A percentile compares a stretch with the other conserved stretches of the same genome.
These are phyloP conservation scores for Zoysia japonica DNA, from an alignment of 176 grass and related monocot genomes.

Conservation along the genomic window DNA sequence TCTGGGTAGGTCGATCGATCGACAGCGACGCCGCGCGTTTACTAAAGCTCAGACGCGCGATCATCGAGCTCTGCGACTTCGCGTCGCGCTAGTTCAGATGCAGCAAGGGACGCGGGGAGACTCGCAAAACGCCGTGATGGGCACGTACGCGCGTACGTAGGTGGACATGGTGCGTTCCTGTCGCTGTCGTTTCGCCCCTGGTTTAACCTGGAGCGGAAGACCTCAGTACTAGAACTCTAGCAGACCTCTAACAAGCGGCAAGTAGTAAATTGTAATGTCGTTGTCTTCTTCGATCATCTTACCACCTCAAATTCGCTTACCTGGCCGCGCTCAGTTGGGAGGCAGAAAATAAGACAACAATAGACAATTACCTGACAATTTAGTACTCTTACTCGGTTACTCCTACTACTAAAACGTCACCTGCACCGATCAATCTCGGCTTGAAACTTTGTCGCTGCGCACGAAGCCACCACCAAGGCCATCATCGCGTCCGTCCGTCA, in stretches of 20 bases:
- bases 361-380: neutral
- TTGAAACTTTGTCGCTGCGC: neutral
- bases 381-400: too few relatives aligned
- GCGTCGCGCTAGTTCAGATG: neutral
- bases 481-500: slow-evolving; percentile 3
- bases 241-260: neutral
- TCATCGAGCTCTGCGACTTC: neutral
- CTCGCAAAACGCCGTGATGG: slow-evolving; percentile 30
- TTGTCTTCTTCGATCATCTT: neutral
- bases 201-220: neutral
- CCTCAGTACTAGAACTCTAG: neutral
- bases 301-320: neutral
- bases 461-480: neutral
- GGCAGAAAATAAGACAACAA: neutral
- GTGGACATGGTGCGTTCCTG: neutral
- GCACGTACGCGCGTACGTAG: neutral
- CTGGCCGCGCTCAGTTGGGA: neutral
- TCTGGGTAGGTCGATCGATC: neutral
- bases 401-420: neutral
- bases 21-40: slow-evolving; percentile 36
- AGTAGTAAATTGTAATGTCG: neutral
- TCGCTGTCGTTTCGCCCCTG: too few relatives aligned
- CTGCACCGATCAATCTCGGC: neutral
- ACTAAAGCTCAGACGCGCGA: slow-evolving; percentile 1
- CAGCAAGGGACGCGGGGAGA: neutral